Evolutionary conservation across 108 stramenopile genomes (phyloP).

Genomic region (Discostella pseudostelligera): DNA sequence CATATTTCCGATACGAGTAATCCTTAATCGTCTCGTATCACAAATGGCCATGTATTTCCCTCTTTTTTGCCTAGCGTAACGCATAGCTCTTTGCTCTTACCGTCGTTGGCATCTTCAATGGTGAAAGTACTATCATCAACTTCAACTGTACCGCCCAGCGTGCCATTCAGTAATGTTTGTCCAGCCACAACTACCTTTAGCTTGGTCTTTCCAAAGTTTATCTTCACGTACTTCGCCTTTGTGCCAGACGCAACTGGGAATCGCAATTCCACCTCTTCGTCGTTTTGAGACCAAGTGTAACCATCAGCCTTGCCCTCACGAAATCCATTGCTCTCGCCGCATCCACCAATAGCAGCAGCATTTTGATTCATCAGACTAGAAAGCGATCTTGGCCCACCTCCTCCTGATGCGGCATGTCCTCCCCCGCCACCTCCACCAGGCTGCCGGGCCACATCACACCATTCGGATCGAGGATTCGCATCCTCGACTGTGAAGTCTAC

Average conservation of each 20-base stretch:
- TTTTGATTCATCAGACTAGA: conserved; percentile 26
- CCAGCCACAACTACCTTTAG: conserved; percentile 64
- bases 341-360: conserved; percentile 4
- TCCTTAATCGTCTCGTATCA: conserved; percentile 11
- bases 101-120: conserved; percentile 48
- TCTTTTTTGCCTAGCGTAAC: conserved; percentile 57
- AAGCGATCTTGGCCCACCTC: conserved; percentile 38
- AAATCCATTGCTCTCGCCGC: conserved; percentile 17
- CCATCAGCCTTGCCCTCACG: conserved; percentile 39
- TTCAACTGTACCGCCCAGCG: conserved; percentile 48
- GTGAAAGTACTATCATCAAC: conserved; percentile 69
- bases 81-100: conserved; percentile 49
- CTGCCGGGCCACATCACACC: conserved; percentile 54
- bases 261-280: conserved; percentile 75
- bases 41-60: conserved; percentile 40
- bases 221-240: conserved; percentile 64
- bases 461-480: conserved; percentile 38
- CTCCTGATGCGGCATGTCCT: conserved; percentile 17
- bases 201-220: conserved; percentile 52
- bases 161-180: conserved; percentile 44
- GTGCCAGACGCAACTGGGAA: conserved; percentile 54
- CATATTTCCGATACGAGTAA: not conserved
- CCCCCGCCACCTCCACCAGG: conserved; percentile 65
- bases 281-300: conserved; percentile 67
- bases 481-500: conserved; percentile 60